These are phyloP conservation scores for Neospora caninum DNA, from an alignment of 169 alveolate species.

Conservation along the genomic window DNA sequence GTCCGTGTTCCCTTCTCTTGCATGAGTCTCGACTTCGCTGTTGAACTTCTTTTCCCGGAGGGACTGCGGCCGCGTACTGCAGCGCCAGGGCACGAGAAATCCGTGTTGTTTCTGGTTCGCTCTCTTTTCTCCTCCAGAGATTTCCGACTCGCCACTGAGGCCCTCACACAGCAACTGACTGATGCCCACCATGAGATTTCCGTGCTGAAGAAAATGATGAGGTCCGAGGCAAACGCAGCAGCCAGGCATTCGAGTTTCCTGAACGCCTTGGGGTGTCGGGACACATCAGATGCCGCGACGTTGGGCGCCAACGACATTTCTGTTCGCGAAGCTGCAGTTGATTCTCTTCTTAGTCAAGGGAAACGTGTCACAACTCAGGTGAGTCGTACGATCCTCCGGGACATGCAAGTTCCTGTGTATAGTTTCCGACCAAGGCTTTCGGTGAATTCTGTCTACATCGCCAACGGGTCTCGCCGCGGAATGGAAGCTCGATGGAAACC, in stretches of 20 bases:
- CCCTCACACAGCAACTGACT: slow-evolving; percentile 1
- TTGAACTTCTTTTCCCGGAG: too few relatives aligned
- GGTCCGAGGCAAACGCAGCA: not conserved
- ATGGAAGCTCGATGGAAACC: too few relatives aligned
- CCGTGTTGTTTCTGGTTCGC: too few relatives aligned
- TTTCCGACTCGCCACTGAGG: not conserved
- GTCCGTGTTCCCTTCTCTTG: too few relatives aligned
- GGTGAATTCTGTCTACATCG: too few relatives aligned
- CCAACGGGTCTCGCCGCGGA: too few relatives aligned
- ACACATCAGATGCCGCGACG: not conserved
- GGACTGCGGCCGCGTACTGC: too few relatives aligned
- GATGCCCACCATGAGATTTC: slow-evolving; percentile 29
- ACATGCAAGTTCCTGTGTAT: too few relatives aligned
- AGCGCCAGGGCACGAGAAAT: too few relatives aligned
- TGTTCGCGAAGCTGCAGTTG: slow-evolving; percentile 47
- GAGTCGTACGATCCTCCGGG: too few relatives aligned
- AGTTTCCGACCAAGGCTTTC: too few relatives aligned
- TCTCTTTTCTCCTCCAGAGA: not conserved
- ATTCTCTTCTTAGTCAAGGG: slow-evolving; percentile 33
- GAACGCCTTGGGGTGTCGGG: not conserved
- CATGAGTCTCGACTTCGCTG: too few relatives aligned
- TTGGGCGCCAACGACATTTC: slow-evolving; percentile 51
- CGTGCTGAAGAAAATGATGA: not conserved
- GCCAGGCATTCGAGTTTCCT: not conserved
- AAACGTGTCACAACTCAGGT: not conserved